Evolutionary conservation across 352 stramenopile genomes (phyloP).

Genomic region (Phytophthora sojae): DNA sequence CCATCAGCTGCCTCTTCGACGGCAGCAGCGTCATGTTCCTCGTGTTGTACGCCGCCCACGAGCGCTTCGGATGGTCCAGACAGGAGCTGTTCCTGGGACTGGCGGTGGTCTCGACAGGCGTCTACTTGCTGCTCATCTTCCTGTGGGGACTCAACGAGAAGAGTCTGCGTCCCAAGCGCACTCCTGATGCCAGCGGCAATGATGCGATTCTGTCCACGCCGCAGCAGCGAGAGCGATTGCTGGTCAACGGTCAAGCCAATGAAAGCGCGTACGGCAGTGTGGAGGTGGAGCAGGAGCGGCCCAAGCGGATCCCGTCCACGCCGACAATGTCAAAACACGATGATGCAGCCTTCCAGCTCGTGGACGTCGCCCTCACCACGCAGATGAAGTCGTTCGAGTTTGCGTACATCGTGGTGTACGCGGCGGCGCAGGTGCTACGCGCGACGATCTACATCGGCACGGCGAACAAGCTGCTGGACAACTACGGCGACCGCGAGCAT

Average conservation of each 20-base stretch:
- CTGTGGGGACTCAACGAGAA: constrained; percentile 84
- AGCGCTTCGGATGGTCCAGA: constrained; percentile 52
- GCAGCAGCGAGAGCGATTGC: constrained; percentile 43
- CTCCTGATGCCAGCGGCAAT: constrained; percentile 22
- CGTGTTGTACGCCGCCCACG: constrained; percentile 63
- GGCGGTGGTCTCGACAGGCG: constrained; percentile 40
- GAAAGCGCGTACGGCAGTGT: constrained; percentile 37
- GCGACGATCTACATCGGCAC: constrained; percentile 89
- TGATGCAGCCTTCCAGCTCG: constrained; percentile 43
- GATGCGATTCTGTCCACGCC: constrained; percentile 15
- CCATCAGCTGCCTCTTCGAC: constrained; percentile 84
- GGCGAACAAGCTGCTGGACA: constrained; percentile 84
- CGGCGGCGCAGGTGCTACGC: constrained; percentile 76
- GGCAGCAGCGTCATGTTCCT: constrained; percentile 81
- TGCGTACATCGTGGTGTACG: constrained; percentile 75
- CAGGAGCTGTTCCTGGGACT: constrained; percentile 62
- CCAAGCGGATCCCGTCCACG: constrained; percentile 13
- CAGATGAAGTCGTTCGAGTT: constrained; percentile 88
- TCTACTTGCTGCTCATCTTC: constrained; percentile 75
- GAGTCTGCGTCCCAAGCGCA: constrained; percentile 42
- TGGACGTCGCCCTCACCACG: constrained; percentile 63
- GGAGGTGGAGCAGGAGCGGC: constrained; percentile 23
- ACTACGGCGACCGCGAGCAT: constrained; percentile 77
- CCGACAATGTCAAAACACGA: constrained; percentile 25
- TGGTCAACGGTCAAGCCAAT: constrained; percentile 32